phyloP scores from a whole-genome alignment of 2,329 filamentous ascomycete genomes.

The Atkinsonella hypoxylon region DNA sequence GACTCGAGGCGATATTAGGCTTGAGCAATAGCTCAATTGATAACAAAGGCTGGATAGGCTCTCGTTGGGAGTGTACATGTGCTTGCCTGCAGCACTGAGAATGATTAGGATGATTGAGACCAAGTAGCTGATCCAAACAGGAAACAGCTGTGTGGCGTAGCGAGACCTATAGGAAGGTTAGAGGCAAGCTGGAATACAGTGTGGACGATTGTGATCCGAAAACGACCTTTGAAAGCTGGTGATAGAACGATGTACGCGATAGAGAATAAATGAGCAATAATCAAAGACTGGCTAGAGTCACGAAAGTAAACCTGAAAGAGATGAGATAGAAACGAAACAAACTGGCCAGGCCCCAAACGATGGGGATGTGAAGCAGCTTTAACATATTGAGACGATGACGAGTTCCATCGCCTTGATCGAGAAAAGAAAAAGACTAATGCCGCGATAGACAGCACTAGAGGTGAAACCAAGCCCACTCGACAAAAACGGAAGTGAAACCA shows the following conservation, averaged over 20 bases:
- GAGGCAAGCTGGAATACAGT: neutral
- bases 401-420: neutral
- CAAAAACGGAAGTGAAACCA: constrained; percentile 34
- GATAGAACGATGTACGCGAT: neutral
- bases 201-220: neutral
- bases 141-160: constrained; percentile 10
- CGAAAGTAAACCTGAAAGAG: neutral
- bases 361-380: constrained; percentile 11
- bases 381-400: constrained; percentile 6
- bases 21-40: constrained; percentile 7
- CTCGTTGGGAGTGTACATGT: neutral
- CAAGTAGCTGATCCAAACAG: constrained; percentile 10
- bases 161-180: neutral
- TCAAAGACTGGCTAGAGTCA: neutral
- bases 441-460: constrained; percentile 5
- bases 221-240: neutral
- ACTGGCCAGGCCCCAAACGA: constrained; percentile 14
- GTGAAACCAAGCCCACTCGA: constrained; percentile 9
- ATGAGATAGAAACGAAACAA: constrained; percentile 8
- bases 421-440: constrained; percentile 3
- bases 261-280: neutral
- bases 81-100: constrained; percentile 1
- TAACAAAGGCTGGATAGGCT: constrained; percentile 16
- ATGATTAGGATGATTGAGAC: constrained; percentile 10
- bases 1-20: constrained; percentile 3